phyloP scores from a whole-genome alignment of 2,329 filamentous ascomycete species.

The Colletotrichum sp. region DNA sequence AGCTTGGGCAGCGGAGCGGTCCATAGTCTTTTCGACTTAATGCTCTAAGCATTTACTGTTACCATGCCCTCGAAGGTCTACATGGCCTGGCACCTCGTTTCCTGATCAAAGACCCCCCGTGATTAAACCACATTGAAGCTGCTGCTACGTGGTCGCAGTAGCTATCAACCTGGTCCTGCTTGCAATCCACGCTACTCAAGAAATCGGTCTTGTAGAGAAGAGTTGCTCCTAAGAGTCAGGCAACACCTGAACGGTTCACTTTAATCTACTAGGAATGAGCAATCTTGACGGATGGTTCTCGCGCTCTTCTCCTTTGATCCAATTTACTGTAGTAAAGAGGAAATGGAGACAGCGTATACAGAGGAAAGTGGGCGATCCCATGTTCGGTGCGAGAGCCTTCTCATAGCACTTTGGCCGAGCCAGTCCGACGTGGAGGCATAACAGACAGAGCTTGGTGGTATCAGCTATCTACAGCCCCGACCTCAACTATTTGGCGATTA shows the following conservation, averaged over 20 bases:
- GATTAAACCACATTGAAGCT: neutral
- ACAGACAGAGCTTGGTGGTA: neutral
- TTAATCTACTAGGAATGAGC: fast-evolving
- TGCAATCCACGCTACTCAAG: neutral
- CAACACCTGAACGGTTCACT: neutral
- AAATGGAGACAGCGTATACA: neutral
- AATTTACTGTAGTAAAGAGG: neutral
- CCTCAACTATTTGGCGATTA: neutral
- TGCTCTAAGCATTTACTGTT: neutral
- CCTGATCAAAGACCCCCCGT: neutral
- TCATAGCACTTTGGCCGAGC: neutral
- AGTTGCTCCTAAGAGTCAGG: neutral
- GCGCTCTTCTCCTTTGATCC: neutral
- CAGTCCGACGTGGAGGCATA: neutral
- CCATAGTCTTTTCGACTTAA: neutral
- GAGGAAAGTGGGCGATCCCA: neutral
- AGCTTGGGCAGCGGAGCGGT: neutral
- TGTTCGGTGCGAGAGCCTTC: neutral
- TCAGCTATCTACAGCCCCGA: neutral
- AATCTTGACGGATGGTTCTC: neutral
- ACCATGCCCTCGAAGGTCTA: neutral
- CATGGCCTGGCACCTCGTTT: neutral
- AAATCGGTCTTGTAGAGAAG: neutral
- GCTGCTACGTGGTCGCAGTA: neutral
- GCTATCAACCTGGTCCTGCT: neutral